Conservation (phyloP, 1,284 basidiomycete species). For the Phylloporus sp. region DNA sequence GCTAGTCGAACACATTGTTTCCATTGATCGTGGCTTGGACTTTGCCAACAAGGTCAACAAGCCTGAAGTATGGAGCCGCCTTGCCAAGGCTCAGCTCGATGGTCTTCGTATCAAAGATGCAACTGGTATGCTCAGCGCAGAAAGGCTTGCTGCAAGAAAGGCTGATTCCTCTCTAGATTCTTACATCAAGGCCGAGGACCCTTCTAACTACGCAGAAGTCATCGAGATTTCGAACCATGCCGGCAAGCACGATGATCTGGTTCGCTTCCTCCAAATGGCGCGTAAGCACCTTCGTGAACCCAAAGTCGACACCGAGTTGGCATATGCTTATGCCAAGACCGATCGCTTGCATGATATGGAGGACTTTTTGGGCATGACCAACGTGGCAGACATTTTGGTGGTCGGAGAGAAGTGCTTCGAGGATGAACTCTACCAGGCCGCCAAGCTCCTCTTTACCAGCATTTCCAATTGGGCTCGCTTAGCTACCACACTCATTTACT, state of each 20-base stretch:
- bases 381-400: constrained; percentile 94
- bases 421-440: constrained; percentile 96
- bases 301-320: constrained; percentile 96
- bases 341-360: constrained; percentile 99
- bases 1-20: constrained; percentile 97
- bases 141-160: not conserved
- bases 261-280: constrained; percentile 99
- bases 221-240: constrained; percentile 97
- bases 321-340: constrained; percentile 96
- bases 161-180: constrained; percentile 69
- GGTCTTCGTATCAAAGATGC: constrained; percentile 98
- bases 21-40: constrained; percentile 95
- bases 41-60: constrained; percentile 97
- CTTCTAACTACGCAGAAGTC: constrained; percentile 94
- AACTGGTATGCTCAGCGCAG: constrained; percentile 69
- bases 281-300: constrained; percentile 97
- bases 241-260: constrained; percentile 98
- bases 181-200: constrained; percentile 98
- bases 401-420: constrained; percentile 99
- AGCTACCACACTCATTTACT: constrained; percentile 97
- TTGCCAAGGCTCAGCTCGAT: constrained; percentile 99
- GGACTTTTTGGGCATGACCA: constrained; percentile 98
- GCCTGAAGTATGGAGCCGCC: constrained; percentile 95
- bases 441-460: constrained; percentile 93
- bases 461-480: constrained; percentile 99